A percentile compares a stretch with the other conserved stretches of the same genome.
phyloP scores from a whole-genome alignment of 1,284 basidiomycete species.

The Cryptococcus sp. region DNA sequence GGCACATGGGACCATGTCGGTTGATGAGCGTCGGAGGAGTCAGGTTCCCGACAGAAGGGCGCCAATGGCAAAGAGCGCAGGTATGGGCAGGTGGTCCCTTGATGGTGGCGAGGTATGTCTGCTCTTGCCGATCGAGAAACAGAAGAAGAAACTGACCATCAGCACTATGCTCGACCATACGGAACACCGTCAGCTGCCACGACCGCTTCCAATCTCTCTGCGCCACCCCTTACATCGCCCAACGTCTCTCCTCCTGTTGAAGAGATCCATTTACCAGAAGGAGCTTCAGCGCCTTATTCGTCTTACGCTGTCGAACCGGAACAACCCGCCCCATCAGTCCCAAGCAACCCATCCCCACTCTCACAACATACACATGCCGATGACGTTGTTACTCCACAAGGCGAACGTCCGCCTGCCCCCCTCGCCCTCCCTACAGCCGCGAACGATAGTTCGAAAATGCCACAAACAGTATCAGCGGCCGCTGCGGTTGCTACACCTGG shows the following conservation, averaged over 20 bases:
- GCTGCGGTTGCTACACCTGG: conserved; percentile 3
- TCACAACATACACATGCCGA: conserved; percentile 25
- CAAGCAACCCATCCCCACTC: conserved; percentile 11
- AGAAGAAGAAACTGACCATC: neutral
- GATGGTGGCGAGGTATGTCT: conserved; percentile 38
- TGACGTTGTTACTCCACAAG: conserved; percentile 5
- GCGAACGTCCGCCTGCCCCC: neutral
- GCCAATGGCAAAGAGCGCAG: conserved; percentile 34
- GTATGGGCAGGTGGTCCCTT: conserved; percentile 42
- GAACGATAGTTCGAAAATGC: neutral
- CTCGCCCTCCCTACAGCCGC: neutral
- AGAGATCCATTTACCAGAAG: conserved; percentile 22
- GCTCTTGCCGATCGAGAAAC: neutral
- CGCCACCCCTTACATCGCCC: conserved; percentile 20
- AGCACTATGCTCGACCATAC: conserved; percentile 25
- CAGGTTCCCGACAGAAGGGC: conserved; percentile 18
- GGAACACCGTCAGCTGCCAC: conserved; percentile 27
- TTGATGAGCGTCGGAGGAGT: conserved; percentile 29
- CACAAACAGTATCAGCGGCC: neutral
- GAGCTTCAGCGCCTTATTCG: conserved; percentile 17
- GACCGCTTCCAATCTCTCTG: conserved; percentile 29
- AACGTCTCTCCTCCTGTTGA: conserved; percentile 22
- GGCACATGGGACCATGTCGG: conserved; percentile 17
- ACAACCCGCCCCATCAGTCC: neutral
- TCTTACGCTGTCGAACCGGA: neutral